Conservation (phyloP, 345 rosid genomes). For the Jatropha curcas region DNA sequence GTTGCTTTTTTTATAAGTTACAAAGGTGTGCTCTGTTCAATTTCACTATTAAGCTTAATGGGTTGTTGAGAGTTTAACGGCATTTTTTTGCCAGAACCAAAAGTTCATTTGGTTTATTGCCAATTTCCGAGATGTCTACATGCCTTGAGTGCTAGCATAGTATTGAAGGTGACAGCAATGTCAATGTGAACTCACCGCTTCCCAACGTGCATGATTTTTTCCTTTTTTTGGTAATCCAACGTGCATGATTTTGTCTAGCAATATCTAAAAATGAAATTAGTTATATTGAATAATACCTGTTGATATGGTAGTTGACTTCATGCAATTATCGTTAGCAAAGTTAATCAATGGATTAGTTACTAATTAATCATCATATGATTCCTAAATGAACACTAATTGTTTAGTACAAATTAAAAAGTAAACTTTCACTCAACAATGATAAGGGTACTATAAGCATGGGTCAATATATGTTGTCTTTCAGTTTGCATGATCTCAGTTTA, state of each 20-base stretch:
- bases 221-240: too few species aligned
- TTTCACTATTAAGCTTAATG: slow-evolving; percentile 5
- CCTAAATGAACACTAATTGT: not conserved
- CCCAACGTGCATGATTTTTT: not conserved
- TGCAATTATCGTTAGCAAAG: not conserved
- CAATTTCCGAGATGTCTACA: too few species aligned
- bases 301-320: not conserved
- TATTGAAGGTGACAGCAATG: not conserved
- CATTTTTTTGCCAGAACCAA: slow-evolving; percentile 14
- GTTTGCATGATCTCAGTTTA: slow-evolving; percentile 2
- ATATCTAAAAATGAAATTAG: too few species aligned
- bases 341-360: too few species aligned
- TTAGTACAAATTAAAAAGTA: not conserved
- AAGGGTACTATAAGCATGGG: not conserved
- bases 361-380: not conserved
- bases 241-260: not conserved
- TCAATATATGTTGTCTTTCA: not conserved
- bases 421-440: not conserved
- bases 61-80: slow-evolving; percentile 22
- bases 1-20: too few species aligned
- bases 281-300: too few species aligned
- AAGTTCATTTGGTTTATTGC: not conserved
- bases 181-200: not conserved
- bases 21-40: not conserved
- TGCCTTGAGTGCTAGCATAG: not conserved